Base-by-base conservation (phyloP, 2,329 filamentous ascomycete genomes). In the Ilyonectria robusta region DNA sequence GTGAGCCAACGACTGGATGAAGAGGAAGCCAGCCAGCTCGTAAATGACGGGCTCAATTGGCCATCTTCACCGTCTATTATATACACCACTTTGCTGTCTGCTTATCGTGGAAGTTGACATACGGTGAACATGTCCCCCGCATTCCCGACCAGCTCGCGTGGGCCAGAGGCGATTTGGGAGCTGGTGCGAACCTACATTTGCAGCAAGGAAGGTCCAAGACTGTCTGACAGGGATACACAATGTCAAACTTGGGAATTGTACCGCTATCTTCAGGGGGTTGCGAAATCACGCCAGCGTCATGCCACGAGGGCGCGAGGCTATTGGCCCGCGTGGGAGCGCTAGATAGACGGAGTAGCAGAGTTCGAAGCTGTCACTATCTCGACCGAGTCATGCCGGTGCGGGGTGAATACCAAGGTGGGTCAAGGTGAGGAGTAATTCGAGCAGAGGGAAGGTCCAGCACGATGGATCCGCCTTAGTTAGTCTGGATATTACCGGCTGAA, bases 191-290 rank as follows among this genome's bases (percentile, higher is more conserved):
- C 19, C 26, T 26, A 21, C n/a, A 5, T 8, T 17, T 6, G 31
- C n/a, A 19, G 29, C 8, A 19, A 19, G 56, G 56, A 48, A 59
- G 56, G 56, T 59, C 56, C 56, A 59, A 48, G 56, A 44, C 40
- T 46, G 26, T 37, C 10, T 53, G 29, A 21, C 48, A 33, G 2
- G 48, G 48, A 10, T 10, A 19, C 48, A 4, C 6, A 5, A 13
- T 4, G n/a, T 15, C 29, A 5, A 6, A 26, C 4, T 26, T 26
- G 26, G 26, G 26, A 26, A 26, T 5, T 26, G 26, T 26, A 26
- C n/a, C 11, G 23, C 47, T 58, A 50, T 44, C 54, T 48, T n/a
- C 44, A 40, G 35, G 54, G 35, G 23, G 42, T 17, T 19, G 44
- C 19, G 56, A 31, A 33, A 51, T 33, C 17, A 35, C 50, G 50